Evolutionary conservation across 2,329 filamentous ascomycete species (phyloP).

Genomic region (Myriosclerotinia curreyana): DNA sequence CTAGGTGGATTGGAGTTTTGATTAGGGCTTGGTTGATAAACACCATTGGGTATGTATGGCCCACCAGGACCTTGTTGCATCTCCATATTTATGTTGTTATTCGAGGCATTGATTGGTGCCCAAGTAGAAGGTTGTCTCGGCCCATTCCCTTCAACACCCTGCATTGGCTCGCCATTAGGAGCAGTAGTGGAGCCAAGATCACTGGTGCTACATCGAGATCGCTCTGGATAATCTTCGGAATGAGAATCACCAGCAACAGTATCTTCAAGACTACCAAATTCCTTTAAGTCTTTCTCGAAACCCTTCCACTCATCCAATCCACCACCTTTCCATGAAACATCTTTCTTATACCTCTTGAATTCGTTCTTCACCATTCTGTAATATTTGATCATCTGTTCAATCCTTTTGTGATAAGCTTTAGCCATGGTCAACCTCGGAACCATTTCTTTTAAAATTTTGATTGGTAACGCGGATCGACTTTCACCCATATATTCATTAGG

Average conservation of each 20-base stretch:
- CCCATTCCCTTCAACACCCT: slow-evolving; percentile 34
- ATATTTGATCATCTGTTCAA: slow-evolving; percentile 53
- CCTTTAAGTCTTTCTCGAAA: slow-evolving; percentile 51
- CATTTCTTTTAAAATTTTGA: slow-evolving; percentile 52
- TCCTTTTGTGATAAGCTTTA: slow-evolving; percentile 52
- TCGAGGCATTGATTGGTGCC: slow-evolving; percentile 35
- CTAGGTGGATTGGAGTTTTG: slow-evolving; percentile 32
- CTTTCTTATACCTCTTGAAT: slow-evolving; percentile 33
- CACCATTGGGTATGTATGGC: slow-evolving; percentile 27
- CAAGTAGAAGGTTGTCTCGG: slow-evolving; percentile 31
- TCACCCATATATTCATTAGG: slow-evolving; percentile 51
- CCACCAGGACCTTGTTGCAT: slow-evolving; percentile 31
- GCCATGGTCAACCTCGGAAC: slow-evolving; percentile 54
- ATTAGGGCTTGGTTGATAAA: slow-evolving; percentile 30
- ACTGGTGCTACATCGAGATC: slow-evolving; percentile 36
- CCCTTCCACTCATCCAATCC: slow-evolving; percentile 55
- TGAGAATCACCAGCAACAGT: slow-evolving; percentile 28
- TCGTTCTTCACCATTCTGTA: slow-evolving; percentile 52
- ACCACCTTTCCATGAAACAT: slow-evolving; percentile 43
- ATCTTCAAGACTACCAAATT: slow-evolving; percentile 46
- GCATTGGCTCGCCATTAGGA: slow-evolving; percentile 35
- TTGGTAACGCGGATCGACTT: slow-evolving; percentile 42
- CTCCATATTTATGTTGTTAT: slow-evolving; percentile 30
- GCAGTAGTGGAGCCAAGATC: slow-evolving; percentile 28
- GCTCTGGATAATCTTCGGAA: slow-evolving; percentile 30